These are phyloP conservation scores for Colletotrichum incanum DNA, from an alignment of 2,329 filamentous ascomycete genomes.

Conservation along the genomic window DNA sequence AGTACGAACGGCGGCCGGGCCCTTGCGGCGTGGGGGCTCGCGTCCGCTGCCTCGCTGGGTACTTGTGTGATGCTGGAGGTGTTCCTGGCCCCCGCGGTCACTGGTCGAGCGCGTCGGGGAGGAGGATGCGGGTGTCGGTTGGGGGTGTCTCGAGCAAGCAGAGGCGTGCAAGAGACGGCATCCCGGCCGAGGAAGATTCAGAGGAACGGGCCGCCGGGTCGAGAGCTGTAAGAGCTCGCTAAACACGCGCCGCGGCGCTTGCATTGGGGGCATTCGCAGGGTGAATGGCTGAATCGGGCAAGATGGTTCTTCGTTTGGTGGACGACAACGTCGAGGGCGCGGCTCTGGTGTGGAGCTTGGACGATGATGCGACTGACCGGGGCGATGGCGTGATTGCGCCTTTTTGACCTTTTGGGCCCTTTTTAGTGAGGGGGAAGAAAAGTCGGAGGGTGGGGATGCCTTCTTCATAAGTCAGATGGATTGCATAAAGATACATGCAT, in stretches of 20 bases:
- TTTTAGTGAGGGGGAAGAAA: conserved; percentile 27
- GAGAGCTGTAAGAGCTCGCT: conserved; percentile 41
- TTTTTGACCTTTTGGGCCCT: not conserved
- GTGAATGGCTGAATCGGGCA: conserved; percentile 28
- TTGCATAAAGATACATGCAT: conserved; percentile 2
- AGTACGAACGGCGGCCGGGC: conserved; percentile 27
- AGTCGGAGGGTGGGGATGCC: conserved; percentile 4
- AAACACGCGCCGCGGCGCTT: conserved; percentile 41
- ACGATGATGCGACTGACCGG: conserved; percentile 41
- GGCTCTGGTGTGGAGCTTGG: conserved; percentile 44
- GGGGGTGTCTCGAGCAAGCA: conserved; percentile 30
- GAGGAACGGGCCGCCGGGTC: conserved; percentile 37
- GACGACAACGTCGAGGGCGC: conserved; percentile 40
- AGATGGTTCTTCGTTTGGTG: conserved; percentile 38
- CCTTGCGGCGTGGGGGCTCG: conserved; percentile 22
- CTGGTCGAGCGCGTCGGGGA: conserved; percentile 6
- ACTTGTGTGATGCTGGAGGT: conserved; percentile 1
- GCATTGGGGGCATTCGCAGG: conserved; percentile 28
- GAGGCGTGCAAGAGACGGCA: conserved; percentile 7
- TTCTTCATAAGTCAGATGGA: not conserved
- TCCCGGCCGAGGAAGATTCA: conserved; percentile 12
- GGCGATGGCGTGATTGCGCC: conserved; percentile 43
- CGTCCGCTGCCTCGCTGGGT: not conserved
- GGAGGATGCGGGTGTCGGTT: conserved; percentile 33
- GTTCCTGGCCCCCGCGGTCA: not conserved